These are phyloP conservation scores for Hibiscus tridactylites DNA, from an alignment of 345 rosid species.

Conservation along the genomic window DNA sequence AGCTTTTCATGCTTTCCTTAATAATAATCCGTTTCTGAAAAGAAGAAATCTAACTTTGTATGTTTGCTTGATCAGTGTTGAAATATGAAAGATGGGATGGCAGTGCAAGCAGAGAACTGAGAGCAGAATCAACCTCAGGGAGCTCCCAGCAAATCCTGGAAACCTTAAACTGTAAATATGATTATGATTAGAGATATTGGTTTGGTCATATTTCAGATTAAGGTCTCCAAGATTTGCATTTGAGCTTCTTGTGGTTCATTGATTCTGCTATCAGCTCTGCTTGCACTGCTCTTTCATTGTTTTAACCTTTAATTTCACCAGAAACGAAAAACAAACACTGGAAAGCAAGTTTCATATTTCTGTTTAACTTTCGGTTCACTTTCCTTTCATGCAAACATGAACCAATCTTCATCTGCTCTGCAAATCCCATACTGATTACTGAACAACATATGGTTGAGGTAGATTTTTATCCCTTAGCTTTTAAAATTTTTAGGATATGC, in stretches of 20 bases:
- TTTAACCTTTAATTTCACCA: no score
- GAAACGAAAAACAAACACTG: no score
- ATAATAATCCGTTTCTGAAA: no score
- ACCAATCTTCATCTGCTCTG: background rate
- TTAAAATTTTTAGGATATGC: background rate
- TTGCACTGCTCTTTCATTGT: background rate
- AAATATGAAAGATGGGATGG: background rate
- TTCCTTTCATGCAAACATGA: constrained; percentile 8
- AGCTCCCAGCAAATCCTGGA: background rate
- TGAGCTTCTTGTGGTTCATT: background rate
- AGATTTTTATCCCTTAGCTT: background rate
- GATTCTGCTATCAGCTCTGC: constrained; percentile 3
- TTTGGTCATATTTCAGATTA: background rate
- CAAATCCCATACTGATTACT: background rate
- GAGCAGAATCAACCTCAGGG: background rate
- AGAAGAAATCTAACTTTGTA: no score
- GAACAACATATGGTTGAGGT: background rate
- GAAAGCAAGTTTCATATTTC: background rate
- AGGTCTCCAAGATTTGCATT: background rate
- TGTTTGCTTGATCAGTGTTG: no score
- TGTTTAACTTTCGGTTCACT: background rate
- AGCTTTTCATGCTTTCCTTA: no score
- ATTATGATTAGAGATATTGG: background rate
- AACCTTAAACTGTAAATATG: background rate
- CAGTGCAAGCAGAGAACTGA: background rate